Evolutionary conservation across 805 yeast genomes (phyloP), one percentile per base, ranked within the genome.

Genomic region (Pichia phayaonensis): DNA sequence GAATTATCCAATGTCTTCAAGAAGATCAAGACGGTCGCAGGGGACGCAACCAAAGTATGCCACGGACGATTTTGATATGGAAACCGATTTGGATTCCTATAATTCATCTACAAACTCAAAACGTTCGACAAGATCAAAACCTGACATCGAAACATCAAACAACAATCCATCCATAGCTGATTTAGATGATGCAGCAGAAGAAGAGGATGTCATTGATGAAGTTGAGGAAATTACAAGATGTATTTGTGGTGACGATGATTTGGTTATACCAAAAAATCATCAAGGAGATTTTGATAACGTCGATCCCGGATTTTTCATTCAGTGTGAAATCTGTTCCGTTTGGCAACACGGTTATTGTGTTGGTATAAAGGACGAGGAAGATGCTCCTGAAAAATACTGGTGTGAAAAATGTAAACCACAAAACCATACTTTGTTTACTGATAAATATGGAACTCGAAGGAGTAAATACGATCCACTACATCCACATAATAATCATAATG

Each of bases 301-400:
- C 10, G 74, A 70, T 49, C 69, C 74, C 20, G 94, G 92, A 2
- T 72, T 85, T 46, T 86, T 79, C 62, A 86, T 86, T 57, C 94
- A 86, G 61, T 86, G 95, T 74, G 99, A 94, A 61, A 76, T 77
- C 55, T 92, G 99, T 70, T 81, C 87, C 20, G 96, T 85, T 8
- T 92, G 99, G 99, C 99, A 92, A 67, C 99, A 92, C 65, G 98
- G 97, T 2, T 88, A 75, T 68, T 92, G 99, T 72, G 97, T 92
- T 38, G 95, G 97, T 1, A 80, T 92, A 51, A 73, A 74, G 49
- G 81, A 79, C 46, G 88, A 83, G 54, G 80, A 78, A 15, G 83
- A 79, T 46, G 87, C 89, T 2, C 97, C 97, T 4, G 97, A 92
- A 51, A 87, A 87, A 66, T 92, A 94, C 67, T 89, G 90, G 87